Base-by-base conservation (phyloP, 2,329 filamentous ascomycete genomes). In the Trichoderma brevicompactum region DNA sequence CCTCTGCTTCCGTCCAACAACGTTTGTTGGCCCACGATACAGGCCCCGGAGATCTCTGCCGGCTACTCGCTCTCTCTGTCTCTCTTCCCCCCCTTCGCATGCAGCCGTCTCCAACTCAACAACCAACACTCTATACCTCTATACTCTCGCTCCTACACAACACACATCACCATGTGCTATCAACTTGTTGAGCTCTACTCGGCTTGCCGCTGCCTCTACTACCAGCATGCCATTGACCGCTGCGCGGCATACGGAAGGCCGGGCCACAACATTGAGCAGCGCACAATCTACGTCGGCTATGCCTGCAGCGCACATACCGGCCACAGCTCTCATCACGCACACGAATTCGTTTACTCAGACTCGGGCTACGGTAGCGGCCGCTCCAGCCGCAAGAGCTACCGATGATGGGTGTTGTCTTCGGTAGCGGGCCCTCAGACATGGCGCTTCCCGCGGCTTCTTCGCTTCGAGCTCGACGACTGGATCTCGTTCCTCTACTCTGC, bases 161-260 rank as follows among this genome's bases (percentile, higher is more conserved):
- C 63, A 58, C 55, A 68, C 56, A 69, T 59, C 76, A 82, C 70
- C 68, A 96, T 97, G 93, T 97, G 93, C 75, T 94, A 92, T 74
- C 91, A 94, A 79, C 80, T 97, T 68, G 82, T 94, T 72, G 93
- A 97, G 78, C 85, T 92, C 66, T 97, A 93, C 82, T 89, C 92
- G 64, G 91, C 90, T 64, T 97, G 93, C 83, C 86, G 88, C 69
- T 97, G 93, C 79, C 84, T 94, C 71, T 96, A 97, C 82, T 92
- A 94, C 82, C 85, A 89, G 74, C 94, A 97, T 76, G 88, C 91
- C 54, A 84, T 97, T 72, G 93, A 97, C 74, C 90, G 91, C 67
- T 97, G 93, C 75, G 82, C 87, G 55, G 83, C 87, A 41, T 92
- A 92, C 75, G 91, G 90, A 67, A 88, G 90, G 66, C 85, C 87